Evolutionary conservation across 2,329 filamentous ascomycete species (phyloP).

Genomic region (Colletotrichum sp.): DNA sequence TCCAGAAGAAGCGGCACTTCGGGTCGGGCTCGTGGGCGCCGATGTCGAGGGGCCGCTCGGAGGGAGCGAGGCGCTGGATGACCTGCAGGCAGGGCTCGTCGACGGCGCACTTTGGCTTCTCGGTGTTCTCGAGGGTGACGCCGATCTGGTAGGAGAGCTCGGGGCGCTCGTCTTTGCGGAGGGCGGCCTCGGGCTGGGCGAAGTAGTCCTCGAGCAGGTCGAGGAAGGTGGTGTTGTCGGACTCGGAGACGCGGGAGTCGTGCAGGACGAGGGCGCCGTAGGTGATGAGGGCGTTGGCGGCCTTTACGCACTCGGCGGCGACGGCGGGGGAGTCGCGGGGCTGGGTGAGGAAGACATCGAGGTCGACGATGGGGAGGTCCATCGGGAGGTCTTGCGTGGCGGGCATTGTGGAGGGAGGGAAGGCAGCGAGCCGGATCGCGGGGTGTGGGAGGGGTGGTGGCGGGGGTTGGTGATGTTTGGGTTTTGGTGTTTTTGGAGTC

Average conservation of each 20-base stretch:
- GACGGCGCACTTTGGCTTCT: slow-evolving; percentile 68
- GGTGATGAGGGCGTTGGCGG: slow-evolving; percentile 61
- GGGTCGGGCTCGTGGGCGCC: slow-evolving; percentile 61
- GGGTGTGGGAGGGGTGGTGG: not conserved
- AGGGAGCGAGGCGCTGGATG: slow-evolving; percentile 57
- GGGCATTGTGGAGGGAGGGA: slow-evolving; percentile 21
- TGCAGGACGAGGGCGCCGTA: slow-evolving; percentile 66
- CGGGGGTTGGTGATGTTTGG: not conserved
- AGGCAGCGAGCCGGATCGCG: not conserved
- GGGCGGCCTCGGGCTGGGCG: slow-evolving; percentile 54
- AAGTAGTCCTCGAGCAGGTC: slow-evolving; percentile 71
- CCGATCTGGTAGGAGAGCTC: slow-evolving; percentile 66
- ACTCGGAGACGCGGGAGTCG: slow-evolving; percentile 61
- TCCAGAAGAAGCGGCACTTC: slow-evolving; percentile 69
- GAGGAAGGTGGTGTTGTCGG: slow-evolving; percentile 61
- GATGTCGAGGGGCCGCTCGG: slow-evolving; percentile 63
- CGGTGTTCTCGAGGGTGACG: slow-evolving; percentile 67
- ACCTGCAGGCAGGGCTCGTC: slow-evolving; percentile 65
- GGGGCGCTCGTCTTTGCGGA: slow-evolving; percentile 59
- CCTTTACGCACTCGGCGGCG: slow-evolving; percentile 56
- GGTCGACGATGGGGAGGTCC: slow-evolving; percentile 65
- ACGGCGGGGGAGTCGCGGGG: slow-evolving; percentile 47
- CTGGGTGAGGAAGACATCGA: slow-evolving; percentile 59
- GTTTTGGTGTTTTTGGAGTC: not conserved
- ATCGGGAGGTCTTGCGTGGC: slow-evolving; percentile 42